Percentiles rank a stretch among this genome's conserved stretches.
phyloP scores from a whole-genome alignment of 2,329 filamentous ascomycete species.

The Aspergillus jensenii region DNA sequence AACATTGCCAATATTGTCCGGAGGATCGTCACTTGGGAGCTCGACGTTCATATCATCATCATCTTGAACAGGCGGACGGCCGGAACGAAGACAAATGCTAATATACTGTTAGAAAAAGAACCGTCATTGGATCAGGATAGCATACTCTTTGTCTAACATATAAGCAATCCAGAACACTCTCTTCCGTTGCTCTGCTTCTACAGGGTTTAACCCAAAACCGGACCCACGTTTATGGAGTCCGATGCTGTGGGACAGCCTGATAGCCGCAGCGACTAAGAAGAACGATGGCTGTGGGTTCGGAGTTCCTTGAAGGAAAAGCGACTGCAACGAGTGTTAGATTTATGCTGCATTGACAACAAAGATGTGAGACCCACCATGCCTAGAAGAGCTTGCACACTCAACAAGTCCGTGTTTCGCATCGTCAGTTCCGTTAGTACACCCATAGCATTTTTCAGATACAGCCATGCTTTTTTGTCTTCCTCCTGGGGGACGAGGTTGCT shows the following conservation, averaged over 20 bases:
- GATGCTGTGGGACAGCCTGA: constrained; percentile 88
- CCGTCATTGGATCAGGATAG: constrained; percentile 1
- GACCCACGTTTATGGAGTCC: constrained; percentile 91
- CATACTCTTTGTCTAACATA: constrained; percentile 68
- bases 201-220: constrained; percentile 87
- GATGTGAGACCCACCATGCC: constrained; percentile 64
- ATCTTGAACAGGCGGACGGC: constrained; percentile 69
- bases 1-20: constrained; percentile 92
- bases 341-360: background rate
- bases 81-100: constrained; percentile 69
- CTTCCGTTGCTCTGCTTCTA: constrained; percentile 89
- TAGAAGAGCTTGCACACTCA: constrained; percentile 90
- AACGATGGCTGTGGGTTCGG: constrained; percentile 95
- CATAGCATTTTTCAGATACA: constrained; percentile 94
- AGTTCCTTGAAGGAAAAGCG: constrained; percentile 91
- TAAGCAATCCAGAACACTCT: constrained; percentile 77
- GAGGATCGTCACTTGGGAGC: constrained; percentile 83
- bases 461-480: constrained; percentile 93
- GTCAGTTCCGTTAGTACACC: constrained; percentile 88
- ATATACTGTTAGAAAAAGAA: constrained; percentile 12
- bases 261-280: constrained; percentile 84
- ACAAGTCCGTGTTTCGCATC: constrained; percentile 91
- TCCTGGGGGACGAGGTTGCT: constrained; percentile 87
- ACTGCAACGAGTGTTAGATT: constrained; percentile 38
- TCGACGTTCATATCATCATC: constrained; percentile 94